These are phyloP conservation scores for Sclerotinia borealis DNA, from an alignment of 2,329 filamentous ascomycete species.

Conservation along the genomic window DNA sequence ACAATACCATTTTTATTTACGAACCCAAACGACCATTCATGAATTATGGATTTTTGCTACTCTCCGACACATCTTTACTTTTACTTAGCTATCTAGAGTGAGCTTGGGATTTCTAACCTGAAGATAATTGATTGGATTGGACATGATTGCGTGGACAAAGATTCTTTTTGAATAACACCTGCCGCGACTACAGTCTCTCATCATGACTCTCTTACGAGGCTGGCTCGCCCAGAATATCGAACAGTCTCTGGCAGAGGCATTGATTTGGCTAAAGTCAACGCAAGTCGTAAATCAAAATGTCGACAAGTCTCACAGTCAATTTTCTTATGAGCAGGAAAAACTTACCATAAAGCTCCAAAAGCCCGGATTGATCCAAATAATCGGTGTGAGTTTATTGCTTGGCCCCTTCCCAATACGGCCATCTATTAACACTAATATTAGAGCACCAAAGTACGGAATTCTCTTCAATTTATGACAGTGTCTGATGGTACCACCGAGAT, in stretches of 20 bases:
- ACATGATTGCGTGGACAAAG: not conserved
- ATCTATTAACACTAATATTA: not conserved
- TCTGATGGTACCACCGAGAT: slow-evolving; percentile 6
- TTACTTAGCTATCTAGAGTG: too few relatives aligned
- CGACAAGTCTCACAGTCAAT: not conserved
- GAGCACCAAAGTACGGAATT: not conserved
- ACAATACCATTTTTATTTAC: not conserved
- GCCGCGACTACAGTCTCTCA: not conserved
- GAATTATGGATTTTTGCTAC: not conserved
- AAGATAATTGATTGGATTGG: not conserved
- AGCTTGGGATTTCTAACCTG: not conserved
- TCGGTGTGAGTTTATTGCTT: not conserved
- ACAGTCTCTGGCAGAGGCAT: not conserved
- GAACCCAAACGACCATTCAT: not conserved
- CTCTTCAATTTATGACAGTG: not conserved
- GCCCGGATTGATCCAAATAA: not conserved
- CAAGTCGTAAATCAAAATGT: not conserved
- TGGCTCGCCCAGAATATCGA: slow-evolving; percentile 5
- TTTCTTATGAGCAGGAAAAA: not conserved
- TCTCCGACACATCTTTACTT: too few relatives aligned
- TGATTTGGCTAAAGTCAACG: slow-evolving; percentile 1
- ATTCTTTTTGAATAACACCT: not conserved
- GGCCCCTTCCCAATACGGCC: not conserved
- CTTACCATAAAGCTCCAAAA: slow-evolving; percentile 1
- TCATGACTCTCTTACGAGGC: not conserved